These are phyloP conservation scores for Diplogelasinospora grovesii DNA, from an alignment of 495 filamentous ascomycete species.

Conservation along the genomic window DNA sequence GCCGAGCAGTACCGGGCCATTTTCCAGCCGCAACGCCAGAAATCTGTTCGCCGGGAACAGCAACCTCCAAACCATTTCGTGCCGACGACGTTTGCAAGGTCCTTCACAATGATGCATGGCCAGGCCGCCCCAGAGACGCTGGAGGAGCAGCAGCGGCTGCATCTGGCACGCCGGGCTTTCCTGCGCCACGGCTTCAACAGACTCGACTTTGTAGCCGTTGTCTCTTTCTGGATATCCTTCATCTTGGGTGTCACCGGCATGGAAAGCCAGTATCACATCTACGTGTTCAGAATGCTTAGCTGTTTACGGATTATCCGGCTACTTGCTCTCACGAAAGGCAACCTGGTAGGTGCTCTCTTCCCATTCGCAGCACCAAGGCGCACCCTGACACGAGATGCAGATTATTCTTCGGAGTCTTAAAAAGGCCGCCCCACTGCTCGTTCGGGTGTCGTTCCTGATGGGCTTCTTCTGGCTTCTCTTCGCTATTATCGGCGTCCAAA, in stretches of 20 bases:
- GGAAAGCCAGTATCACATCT: slow-evolving; percentile 63
- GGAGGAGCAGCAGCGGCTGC: slow-evolving; percentile 73
- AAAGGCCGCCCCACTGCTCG: slow-evolving; percentile 87
- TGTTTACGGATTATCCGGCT: slow-evolving; percentile 87
- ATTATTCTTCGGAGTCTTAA: slow-evolving; percentile 93
- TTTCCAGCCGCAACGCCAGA: slow-evolving; percentile 72
- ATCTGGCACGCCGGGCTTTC: slow-evolving; percentile 86
- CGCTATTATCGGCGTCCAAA: slow-evolving; percentile 92
- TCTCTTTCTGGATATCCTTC: slow-evolving; percentile 92
- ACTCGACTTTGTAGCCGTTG: slow-evolving; percentile 90
- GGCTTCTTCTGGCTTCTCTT: slow-evolving; percentile 99
- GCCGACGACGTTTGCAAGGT: slow-evolving; percentile 69
- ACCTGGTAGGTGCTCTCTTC: slow-evolving; percentile 51
- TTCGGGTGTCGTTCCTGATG: slow-evolving; percentile 92
- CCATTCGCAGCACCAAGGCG: neutral
- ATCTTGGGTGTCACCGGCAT: slow-evolving; percentile 59
- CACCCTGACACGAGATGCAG: slow-evolving; percentile 30
- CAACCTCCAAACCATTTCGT: slow-evolving; percentile 34
- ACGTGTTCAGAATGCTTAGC: slow-evolving; percentile 93
- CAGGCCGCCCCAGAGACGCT: slow-evolving; percentile 44
- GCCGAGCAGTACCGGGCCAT: slow-evolving; percentile 66
- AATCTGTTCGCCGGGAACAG: slow-evolving; percentile 45
- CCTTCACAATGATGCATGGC: slow-evolving; percentile 72
- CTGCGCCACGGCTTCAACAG: slow-evolving; percentile 92
- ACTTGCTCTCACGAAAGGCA: slow-evolving; percentile 84